Evolutionary conservation across 2,329 filamentous ascomycete genomes (phyloP), one percentile per base, ranked within the genome.

Genomic region (Fusarium ramigenum): DNA sequence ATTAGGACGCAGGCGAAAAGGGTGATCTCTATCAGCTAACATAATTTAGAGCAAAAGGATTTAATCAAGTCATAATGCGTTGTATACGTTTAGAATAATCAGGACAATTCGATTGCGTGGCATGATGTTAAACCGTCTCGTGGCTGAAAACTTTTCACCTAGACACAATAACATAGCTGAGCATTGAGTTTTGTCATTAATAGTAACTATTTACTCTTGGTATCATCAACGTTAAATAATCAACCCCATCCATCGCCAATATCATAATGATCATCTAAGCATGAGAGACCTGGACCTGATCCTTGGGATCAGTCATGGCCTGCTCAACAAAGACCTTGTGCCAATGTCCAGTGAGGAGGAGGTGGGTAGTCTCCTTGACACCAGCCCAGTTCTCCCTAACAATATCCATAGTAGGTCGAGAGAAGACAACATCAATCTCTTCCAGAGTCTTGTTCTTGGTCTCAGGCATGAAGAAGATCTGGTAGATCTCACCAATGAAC

Each of bases 391-490:
- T 93, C 83, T 91, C 85, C 64, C 82, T 84, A 0, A 93, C 90
- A 49, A 93, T 85, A 49, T 91, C 87, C 46, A 83, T 82, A 0
- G 91, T 93, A 0, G 91, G 91, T 69, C 87, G 85, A 56, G 87
- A 85, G 79, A 93, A 93, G 25, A 93, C 83, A 42, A 89, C 82
- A 68, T 93, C 91, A 66, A 93, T 93, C 81, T 93, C 92, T 81
- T 93, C 92, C 0, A 93, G 86, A 7, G 83, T 86, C 81, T 87
- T 87, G 79, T 91, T 89, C 84, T 93, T 93, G 6, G 91, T 93
- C 84, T 93, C 91, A 0, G 91, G 91, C 92, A 93, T 93, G 82
- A 93, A 93, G 56, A 93, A 79, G 52, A 93, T 84, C 82, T 93
- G 92, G 80, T 93, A 93, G 74, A 93, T 83, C 87, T 91, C 92